Evolutionary conservation across 805 yeast genomes (phyloP), one percentile per base, ranked within the genome.

Genomic region (Scheffersomyces spartinae): DNA sequence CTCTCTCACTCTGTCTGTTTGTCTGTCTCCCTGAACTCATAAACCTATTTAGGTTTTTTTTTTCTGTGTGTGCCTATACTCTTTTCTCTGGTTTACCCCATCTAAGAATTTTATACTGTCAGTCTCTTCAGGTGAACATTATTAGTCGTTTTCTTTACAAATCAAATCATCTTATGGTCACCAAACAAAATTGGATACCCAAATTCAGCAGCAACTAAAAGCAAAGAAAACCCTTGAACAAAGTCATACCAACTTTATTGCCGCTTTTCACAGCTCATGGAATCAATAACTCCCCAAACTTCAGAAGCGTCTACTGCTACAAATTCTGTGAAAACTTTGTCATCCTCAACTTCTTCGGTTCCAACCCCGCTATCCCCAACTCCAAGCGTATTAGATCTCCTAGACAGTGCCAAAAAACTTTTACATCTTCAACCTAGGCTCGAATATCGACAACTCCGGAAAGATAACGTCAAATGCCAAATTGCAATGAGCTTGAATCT

Each of bases 351-450:
- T 37, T 35, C 21, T 21, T 34, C 12, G 51, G 51, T 7, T 40
- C 49, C 13, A 43, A 47, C 15, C 37, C 33, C 29, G 53, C 47
- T 20, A 48, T 47, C 12, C 44, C 44, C 26, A 23, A 36, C 25
- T 48, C 47, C n/a, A n/a, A n/a, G n/a, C n/a, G n/a, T n/a, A n/a
- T n/a, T n/a, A n/a, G n/a, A n/a, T n/a, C n/a, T n/a, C n/a, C n/a
- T n/a, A n/a, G n/a, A n/a, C n/a, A n/a, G n/a, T 19, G 53, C 53
- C 10, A 45, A 40, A 28, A 40, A 37, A 24, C 40, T 47, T 9
- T 36, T 47, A 22, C 33, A 49, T 16, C 39, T 47, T 13, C 49
- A 47, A 23, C 42, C 45, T 2, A 29, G 53, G 13, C 45, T 47
- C 10, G 49, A 45, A 24, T 43, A 47, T 31, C 34, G 52, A 14